phyloP scores from a whole-genome alignment of 2,329 filamentous ascomycete genomes.

The Pseudogymnoascus sp. region DNA sequence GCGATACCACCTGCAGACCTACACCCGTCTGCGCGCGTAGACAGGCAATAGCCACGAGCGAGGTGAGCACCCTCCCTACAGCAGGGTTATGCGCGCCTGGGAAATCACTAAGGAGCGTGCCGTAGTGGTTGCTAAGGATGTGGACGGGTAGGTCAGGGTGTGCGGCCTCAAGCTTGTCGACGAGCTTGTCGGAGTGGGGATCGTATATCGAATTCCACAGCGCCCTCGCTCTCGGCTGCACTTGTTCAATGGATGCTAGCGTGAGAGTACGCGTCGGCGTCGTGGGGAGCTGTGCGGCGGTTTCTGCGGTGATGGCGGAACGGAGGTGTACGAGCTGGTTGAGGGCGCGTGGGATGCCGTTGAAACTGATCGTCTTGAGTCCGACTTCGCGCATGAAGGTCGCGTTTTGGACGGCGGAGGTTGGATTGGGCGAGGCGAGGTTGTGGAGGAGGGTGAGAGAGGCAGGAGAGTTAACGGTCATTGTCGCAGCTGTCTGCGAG shows the following conservation, averaged over 20 bases:
- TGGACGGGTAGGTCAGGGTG: conserved; percentile 78
- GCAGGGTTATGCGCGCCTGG: conserved; percentile 34
- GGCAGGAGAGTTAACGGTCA: conserved; percentile 79
- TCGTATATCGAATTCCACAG: conserved; percentile 74
- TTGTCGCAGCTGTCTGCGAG: conserved; percentile 64
- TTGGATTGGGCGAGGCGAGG: conserved; percentile 13
- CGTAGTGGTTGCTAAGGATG: conserved; percentile 69
- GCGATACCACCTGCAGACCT: conserved; percentile 73
- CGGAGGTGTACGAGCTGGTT: conserved; percentile 67
- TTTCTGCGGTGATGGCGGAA: conserved; percentile 46
- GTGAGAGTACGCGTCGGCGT: conserved; percentile 47
- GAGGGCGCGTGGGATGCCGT: conserved; percentile 50
- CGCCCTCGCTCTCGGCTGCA: conserved; percentile 48
- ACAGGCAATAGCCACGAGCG: conserved; percentile 65
- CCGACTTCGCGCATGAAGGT: conserved; percentile 69
- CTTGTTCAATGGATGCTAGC: conserved; percentile 44
- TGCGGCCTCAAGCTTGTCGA: conserved; percentile 60
- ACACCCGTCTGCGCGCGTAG: conserved; percentile 74
- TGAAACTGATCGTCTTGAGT: conserved; percentile 71
- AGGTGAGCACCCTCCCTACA: conserved; percentile 64
- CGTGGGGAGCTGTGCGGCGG: conserved; percentile 44
- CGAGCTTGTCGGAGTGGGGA: conserved; percentile 64
- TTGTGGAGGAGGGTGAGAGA: conserved; percentile 52
- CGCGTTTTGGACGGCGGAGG: conserved; percentile 42
- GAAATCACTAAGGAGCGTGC: conserved; percentile 59